phyloP scores from a whole-genome alignment of 805 yeast species.

The Candida andamanensis region DNA sequence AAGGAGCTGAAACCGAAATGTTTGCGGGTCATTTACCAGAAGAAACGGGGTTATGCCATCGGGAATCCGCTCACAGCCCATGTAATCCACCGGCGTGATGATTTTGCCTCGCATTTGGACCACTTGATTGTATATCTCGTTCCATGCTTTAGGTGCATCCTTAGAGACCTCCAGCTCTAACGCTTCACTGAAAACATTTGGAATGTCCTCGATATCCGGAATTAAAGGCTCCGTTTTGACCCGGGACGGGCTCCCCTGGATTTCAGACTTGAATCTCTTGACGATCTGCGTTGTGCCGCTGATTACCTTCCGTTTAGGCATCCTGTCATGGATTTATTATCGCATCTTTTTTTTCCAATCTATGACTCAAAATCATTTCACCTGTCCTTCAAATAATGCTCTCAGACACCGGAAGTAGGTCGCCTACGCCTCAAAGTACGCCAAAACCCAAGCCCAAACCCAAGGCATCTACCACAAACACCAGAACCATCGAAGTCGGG shows the following conservation, averaged over 20 bases:
- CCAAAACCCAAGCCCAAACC: constrained; percentile 2
- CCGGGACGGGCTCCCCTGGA: background rate
- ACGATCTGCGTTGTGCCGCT: background rate
- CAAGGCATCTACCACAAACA: constrained; percentile 15
- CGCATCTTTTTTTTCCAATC: constrained; percentile 1
- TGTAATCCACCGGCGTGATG: constrained; percentile 80
- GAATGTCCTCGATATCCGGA: constrained; percentile 4
- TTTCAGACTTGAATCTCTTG: background rate
- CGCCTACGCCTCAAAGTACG: constrained; percentile 1
- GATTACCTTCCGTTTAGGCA: background rate
- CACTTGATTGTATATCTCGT: constrained; percentile 52
- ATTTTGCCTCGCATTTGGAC: constrained; percentile 61
- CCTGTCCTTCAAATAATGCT: constrained; percentile 1
- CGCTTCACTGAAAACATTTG: constrained; percentile 4
- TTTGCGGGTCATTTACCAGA: constrained; percentile 26
- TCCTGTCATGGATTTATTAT: too few relatives aligned
- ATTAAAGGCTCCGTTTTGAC: background rate
- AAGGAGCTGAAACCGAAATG: constrained; percentile 65
- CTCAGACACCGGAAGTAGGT: constrained; percentile 1
- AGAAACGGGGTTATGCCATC: constrained; percentile 35
- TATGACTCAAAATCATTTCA: constrained; percentile 6
- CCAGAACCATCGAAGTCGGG: constrained; percentile 60
- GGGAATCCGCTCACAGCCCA: constrained; percentile 74
- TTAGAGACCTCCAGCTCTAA: constrained; percentile 3
- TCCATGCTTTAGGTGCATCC: constrained; percentile 42